Evolutionary conservation across 202 grass and related monocot species (phyloP).

Genomic region (Zoysia matrella): DNA sequence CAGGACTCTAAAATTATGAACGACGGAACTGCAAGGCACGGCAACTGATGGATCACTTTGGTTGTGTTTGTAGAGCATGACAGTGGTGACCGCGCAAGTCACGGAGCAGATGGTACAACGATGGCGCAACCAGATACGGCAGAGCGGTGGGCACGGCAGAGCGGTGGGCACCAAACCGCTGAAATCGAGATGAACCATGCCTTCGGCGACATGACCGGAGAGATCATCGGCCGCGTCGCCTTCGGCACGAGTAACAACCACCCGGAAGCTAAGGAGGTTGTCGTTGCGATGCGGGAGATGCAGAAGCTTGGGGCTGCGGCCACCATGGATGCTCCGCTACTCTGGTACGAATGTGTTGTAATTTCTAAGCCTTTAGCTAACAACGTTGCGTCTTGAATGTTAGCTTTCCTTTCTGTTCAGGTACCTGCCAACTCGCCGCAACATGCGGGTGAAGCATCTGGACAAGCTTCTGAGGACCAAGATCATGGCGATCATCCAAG

Average conservation of each 20-base stretch:
- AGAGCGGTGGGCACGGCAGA: neutral
- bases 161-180: neutral
- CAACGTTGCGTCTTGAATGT: no score
- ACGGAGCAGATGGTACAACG: slow-evolving; percentile 22
- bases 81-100: slow-evolving; percentile 11
- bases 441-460: slow-evolving; percentile 25
- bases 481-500: no score
- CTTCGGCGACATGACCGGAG: slow-evolving; percentile 22
- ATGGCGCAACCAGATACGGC: slow-evolving; percentile 5
- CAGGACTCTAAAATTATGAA: no score
- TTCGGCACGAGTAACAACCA: slow-evolving; percentile 30
- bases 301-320: slow-evolving; percentile 33
- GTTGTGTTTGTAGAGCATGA: slow-evolving; percentile 20
- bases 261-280: slow-evolving; percentile 11
- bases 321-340: slow-evolving; percentile 27
- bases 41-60: neutral
- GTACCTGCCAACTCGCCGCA: slow-evolving; percentile 43
- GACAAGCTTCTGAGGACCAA: slow-evolving; percentile 39
- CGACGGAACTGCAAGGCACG: neutral
- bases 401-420: neutral
- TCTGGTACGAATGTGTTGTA: slow-evolving; percentile 6
- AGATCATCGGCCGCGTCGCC: slow-evolving; percentile 32
- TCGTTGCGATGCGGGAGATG: slow-evolving; percentile 25
- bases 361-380: no score
- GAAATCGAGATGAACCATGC: slow-evolving; percentile 25